These are phyloP conservation scores for Leishmania major DNA, from an alignment of 208 protist genomes.

Conservation along the genomic window DNA sequence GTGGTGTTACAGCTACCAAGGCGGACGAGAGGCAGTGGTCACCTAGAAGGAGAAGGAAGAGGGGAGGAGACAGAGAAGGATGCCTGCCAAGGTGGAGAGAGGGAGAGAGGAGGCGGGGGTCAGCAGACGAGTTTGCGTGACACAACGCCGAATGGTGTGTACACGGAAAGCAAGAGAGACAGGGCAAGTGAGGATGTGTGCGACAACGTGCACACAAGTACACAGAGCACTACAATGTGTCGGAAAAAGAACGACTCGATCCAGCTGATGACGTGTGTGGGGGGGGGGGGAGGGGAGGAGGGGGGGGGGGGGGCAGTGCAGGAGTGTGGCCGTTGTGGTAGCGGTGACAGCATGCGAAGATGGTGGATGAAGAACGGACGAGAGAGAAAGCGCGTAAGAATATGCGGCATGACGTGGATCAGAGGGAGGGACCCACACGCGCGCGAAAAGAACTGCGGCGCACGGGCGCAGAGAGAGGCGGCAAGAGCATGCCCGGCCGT, in stretches of 20 bases:
- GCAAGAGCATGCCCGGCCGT: background rate
- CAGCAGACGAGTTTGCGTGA: background rate
- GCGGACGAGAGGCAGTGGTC: background rate
- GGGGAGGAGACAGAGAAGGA: background rate
- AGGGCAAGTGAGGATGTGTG: background rate
- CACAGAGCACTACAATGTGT: background rate
- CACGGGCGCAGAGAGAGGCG: background rate
- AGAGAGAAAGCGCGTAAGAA: background rate
- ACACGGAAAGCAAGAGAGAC: background rate
- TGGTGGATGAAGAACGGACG: background rate
- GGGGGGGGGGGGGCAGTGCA: background rate
- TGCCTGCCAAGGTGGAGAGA: background rate
- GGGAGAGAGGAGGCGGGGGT: background rate
- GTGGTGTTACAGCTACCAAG: background rate
- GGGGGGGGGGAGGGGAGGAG: too few relatives aligned
- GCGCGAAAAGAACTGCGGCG: background rate
- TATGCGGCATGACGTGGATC: background rate
- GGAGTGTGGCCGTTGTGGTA: background rate
- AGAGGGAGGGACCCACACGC: background rate
- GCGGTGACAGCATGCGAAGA: background rate
- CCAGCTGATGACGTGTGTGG: background rate
- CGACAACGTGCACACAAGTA: background rate
- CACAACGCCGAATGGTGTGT: background rate
- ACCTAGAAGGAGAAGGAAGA: background rate
- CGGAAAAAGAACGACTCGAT: background rate